Percentiles rank a stretch among this genome's conserved stretches.
These are phyloP conservation scores for Agaricales sp. DNA, from an alignment of 1,284 basidiomycete species.

Conservation along the genomic window DNA sequence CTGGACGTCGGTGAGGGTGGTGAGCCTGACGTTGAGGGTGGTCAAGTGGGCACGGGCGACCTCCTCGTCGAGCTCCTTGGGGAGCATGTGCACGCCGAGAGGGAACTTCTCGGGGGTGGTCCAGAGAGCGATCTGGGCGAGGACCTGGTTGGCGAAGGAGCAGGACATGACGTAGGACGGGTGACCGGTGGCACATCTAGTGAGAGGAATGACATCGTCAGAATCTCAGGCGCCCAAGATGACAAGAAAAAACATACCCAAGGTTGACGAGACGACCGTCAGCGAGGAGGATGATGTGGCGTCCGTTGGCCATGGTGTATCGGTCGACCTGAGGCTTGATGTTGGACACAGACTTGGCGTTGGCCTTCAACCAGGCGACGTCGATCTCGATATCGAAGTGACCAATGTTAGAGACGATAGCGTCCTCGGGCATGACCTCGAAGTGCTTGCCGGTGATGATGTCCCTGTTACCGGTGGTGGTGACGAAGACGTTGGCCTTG, in stretches of 20 bases:
- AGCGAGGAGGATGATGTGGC: slow-evolving; percentile 95
- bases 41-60: slow-evolving; percentile 92
- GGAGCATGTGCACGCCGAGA: slow-evolving; percentile 92
- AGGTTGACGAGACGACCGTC: slow-evolving; percentile 99
- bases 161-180: slow-evolving; percentile 99
- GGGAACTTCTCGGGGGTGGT: slow-evolving; percentile 85
- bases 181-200: slow-evolving; percentile 79
- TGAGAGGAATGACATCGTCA: slow-evolving; percentile 4
- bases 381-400: slow-evolving; percentile 99
- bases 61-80: slow-evolving; percentile 98
- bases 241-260: slow-evolving; percentile 46
- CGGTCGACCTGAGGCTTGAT: slow-evolving; percentile 99
- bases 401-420: slow-evolving; percentile 98
- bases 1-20: slow-evolving; percentile 70
- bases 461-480: slow-evolving; percentile 98
- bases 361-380: slow-evolving; percentile 96
- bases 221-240: too few species aligned
- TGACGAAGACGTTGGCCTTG: slow-evolving; percentile 90
- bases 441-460: slow-evolving; percentile 96
- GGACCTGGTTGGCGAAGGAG: slow-evolving; percentile 98
- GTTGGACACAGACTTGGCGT: slow-evolving; percentile 80
- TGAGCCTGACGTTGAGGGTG: slow-evolving; percentile 92
- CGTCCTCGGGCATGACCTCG: slow-evolving; percentile 92
- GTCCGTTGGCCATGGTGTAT: slow-evolving; percentile 84
- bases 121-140: slow-evolving; percentile 99